Evolutionary conservation across 768 basidiomycete genomes (phyloP).

Genomic region (Melanogaster broomeanus): DNA sequence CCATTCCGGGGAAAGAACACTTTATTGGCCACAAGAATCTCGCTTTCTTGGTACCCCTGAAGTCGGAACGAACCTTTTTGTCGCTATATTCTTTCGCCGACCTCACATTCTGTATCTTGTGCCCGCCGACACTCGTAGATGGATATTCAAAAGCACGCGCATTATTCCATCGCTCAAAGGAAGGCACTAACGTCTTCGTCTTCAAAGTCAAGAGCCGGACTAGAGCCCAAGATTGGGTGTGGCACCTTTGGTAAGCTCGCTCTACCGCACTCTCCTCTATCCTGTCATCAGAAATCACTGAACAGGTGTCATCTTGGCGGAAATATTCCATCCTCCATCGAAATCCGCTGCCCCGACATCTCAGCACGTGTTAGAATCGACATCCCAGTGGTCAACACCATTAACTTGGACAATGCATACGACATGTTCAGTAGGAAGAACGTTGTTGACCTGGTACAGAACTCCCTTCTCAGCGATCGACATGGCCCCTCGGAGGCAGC

Average conservation of each 20-base stretch:
- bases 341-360: conserved; percentile 69
- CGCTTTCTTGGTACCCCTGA: conserved; percentile 75
- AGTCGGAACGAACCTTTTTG: conserved; percentile 59
- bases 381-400: conserved; percentile 51
- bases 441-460: conserved; percentile 62
- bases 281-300: not conserved
- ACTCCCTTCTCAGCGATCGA: conserved; percentile 49
- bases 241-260: conserved; percentile 71
- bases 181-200: conserved; percentile 84
- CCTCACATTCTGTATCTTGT: conserved; percentile 76
- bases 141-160: conserved; percentile 44
- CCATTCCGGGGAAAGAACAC: conserved; percentile 67
- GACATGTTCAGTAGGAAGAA: conserved; percentile 59
- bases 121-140: conserved; percentile 52
- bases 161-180: conserved; percentile 50
- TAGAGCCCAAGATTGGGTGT: conserved; percentile 85
- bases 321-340: conserved; percentile 63
- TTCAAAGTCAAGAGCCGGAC: conserved; percentile 81
- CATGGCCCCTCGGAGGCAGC: conserved; percentile 7
- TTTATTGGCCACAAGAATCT: conserved; percentile 74
- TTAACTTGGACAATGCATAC: conserved; percentile 41
- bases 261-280: not conserved
- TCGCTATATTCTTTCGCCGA: conserved; percentile 89
- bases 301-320: conserved; percentile 74
- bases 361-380: conserved; percentile 71